These are phyloP conservation scores for Aspergillus bertholletiae DNA, from an alignment of 495 filamentous ascomycete species.

Conservation along the genomic window DNA sequence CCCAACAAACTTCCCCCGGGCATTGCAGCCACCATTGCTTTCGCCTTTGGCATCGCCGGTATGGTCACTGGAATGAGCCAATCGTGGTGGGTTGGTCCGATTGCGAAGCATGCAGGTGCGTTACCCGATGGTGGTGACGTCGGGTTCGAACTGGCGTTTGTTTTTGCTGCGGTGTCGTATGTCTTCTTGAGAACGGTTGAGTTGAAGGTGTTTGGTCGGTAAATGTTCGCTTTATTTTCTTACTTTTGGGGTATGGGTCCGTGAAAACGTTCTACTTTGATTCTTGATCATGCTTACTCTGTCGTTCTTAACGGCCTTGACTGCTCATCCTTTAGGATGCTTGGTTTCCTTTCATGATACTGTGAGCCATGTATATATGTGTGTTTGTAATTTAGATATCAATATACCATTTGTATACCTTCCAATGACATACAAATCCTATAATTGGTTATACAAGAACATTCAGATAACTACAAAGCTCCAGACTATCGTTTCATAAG, in stretches of 20 bases:
- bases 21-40: conserved; percentile 64
- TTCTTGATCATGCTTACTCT: not conserved
- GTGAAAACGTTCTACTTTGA: conserved; percentile 1
- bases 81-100: conserved; percentile 69
- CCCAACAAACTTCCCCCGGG: conserved; percentile 62
- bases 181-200: conserved; percentile 33
- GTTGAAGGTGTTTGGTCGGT: conserved; percentile 34
- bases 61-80: conserved; percentile 77
- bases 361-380: too few species aligned
- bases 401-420: too few species aligned
- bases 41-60: conserved; percentile 66
- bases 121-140: conserved; percentile 63
- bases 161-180: conserved; percentile 32
- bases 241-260: conserved; percentile 13
- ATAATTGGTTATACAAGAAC: too few species aligned
- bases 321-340: not conserved
- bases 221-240: not conserved
- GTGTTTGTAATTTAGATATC: too few species aligned
- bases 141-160: conserved; percentile 65
- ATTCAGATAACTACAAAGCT: too few species aligned
- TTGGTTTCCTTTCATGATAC: too few species aligned
- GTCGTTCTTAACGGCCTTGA: not conserved
- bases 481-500: too few species aligned
- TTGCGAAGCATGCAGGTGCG: conserved; percentile 59
- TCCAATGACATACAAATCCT: too few species aligned